Evolutionary conservation across 2,329 filamentous ascomycete genomes (phyloP).

Genomic region (Colletotrichum brevisporum): DNA sequence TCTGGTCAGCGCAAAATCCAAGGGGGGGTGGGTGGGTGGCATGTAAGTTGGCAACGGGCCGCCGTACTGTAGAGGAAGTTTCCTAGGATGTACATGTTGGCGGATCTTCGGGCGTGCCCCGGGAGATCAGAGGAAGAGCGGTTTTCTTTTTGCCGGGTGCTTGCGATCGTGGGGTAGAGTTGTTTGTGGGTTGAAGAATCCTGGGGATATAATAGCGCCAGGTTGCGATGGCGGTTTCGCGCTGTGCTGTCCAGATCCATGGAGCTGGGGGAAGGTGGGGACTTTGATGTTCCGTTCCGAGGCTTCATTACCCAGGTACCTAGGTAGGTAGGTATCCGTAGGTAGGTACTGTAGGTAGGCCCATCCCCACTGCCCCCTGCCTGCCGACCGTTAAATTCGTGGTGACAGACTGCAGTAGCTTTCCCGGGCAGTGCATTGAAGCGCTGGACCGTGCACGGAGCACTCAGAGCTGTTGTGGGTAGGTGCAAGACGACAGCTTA

Average conservation of each 20-base stretch:
- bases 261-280: conserved; percentile 16
- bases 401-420: neutral
- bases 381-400: conserved; percentile 4
- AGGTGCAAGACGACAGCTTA: conserved; percentile 40
- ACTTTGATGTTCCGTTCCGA: conserved; percentile 32
- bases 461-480: conserved; percentile 27
- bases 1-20: conserved; percentile 17
- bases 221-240: conserved; percentile 27
- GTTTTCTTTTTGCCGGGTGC: neutral
- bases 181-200: neutral
- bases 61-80: conserved; percentile 76
- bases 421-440: conserved; percentile 7
- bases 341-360: too few species aligned
- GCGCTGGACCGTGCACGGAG: conserved; percentile 26
- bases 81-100: conserved; percentile 75
- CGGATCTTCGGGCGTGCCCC: conserved; percentile 3
- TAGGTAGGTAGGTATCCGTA: too few species aligned
- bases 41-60: conserved; percentile 8
- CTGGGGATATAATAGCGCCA: conserved; percentile 1
- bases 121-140: too few species aligned
- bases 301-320: neutral
- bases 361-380: neutral
- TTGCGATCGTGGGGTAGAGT: conserved; percentile 12
- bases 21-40: neutral
- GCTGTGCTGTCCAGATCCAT: conserved; percentile 34